Conservation (phyloP, 805 yeast genomes). For the Kodamaea restingae region DNA sequence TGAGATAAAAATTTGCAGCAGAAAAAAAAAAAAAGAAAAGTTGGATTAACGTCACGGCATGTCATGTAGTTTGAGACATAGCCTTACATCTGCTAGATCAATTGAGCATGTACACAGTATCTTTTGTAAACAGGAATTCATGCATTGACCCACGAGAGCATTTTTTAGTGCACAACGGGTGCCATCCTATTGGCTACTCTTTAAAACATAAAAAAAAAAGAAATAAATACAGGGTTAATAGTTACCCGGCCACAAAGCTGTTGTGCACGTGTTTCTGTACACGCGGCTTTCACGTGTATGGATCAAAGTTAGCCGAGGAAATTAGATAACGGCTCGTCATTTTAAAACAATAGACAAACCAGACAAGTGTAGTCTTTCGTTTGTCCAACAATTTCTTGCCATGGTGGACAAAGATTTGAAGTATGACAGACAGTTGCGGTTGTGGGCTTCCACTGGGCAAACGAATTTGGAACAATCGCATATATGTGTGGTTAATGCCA, state of each 20-base stretch:
- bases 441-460: slow-evolving; percentile 86
- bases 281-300: too few relatives aligned
- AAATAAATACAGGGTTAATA: background rate
- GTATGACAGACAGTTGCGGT: slow-evolving; percentile 82
- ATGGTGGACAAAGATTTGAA: slow-evolving; percentile 44
- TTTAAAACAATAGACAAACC: too few relatives aligned
- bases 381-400: background rate
- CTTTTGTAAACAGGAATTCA: too few relatives aligned
- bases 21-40: slow-evolving; percentile 4
- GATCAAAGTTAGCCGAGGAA: too few relatives aligned
- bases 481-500: slow-evolving; percentile 58
- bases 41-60: background rate
- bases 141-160: background rate
- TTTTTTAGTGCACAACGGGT: too few relatives aligned
- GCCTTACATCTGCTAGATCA: too few relatives aligned
- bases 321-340: background rate
- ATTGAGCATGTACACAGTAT: too few relatives aligned
- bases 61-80: too few relatives aligned
- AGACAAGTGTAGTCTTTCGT: too few relatives aligned
- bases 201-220: too few relatives aligned
- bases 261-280: too few relatives aligned
- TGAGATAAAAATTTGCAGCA: slow-evolving; percentile 8
- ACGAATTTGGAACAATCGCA: slow-evolving; percentile 49
- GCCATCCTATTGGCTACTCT: too few relatives aligned
- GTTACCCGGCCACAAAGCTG: slow-evolving; percentile 1